Evolutionary conservation across 2,329 filamentous ascomycete species (phyloP).

Genomic region (Pseudogymnoascus sp.): DNA sequence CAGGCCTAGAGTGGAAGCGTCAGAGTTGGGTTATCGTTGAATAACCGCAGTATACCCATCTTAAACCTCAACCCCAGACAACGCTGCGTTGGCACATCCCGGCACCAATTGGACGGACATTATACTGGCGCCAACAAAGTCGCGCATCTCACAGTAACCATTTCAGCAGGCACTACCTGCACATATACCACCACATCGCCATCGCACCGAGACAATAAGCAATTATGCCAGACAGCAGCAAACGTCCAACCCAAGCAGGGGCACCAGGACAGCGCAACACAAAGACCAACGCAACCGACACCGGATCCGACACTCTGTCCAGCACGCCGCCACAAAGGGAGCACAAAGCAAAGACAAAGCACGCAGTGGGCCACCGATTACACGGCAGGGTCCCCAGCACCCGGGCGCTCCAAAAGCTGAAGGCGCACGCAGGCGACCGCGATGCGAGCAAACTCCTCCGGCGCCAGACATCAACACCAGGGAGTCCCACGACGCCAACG

Average conservation of each 20-base stretch:
- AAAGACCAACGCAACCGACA: slow-evolving; percentile 5
- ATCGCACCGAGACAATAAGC: not conserved
- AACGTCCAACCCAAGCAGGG: slow-evolving; percentile 5
- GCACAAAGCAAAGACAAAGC: slow-evolving; percentile 22
- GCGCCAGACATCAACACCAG: slow-evolving; percentile 10
- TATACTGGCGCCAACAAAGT: not conserved
- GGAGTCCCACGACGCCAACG: not conserved
- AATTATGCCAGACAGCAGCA: slow-evolving; percentile 1
- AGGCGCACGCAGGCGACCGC: slow-evolving; percentile 21
- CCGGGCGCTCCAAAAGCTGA: slow-evolving; percentile 26
- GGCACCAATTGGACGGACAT: slow-evolving; percentile 1
- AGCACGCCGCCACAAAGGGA: slow-evolving; percentile 22
- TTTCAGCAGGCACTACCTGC: slow-evolving; percentile 6
- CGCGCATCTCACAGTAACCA: not conserved
- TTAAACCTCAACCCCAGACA: not conserved
- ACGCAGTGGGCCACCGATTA: slow-evolving; percentile 23
- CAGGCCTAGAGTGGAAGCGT: slow-evolving; percentile 7
- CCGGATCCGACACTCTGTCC: slow-evolving; percentile 19
- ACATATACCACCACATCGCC: not conserved
- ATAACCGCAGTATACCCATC: slow-evolving; percentile 1
- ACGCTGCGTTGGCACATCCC: slow-evolving; percentile 5
- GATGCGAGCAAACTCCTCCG: slow-evolving; percentile 5
- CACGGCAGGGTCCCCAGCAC: slow-evolving; percentile 25
- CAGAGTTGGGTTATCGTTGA: not conserved
- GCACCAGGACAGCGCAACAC: slow-evolving; percentile 3